Conservation (phyloP, 805 yeast genomes). For the Cyberlindnera xishuangbannaensis region DNA sequence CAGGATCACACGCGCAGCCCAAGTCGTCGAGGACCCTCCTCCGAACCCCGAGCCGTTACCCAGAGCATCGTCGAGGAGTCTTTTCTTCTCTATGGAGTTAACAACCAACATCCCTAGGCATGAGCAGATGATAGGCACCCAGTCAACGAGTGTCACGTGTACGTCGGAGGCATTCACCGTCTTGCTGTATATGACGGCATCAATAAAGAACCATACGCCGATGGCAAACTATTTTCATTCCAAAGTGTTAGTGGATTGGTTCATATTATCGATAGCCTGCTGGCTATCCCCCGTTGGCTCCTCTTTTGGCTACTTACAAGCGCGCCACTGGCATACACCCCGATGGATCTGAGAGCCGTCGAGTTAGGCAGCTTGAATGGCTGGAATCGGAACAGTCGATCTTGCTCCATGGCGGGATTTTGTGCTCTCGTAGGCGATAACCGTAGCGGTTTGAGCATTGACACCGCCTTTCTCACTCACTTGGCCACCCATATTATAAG, state of each 20-base stretch:
- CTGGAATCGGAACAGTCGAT: constrained; percentile 58
- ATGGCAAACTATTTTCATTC: constrained; percentile 66
- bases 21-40: constrained; percentile 51
- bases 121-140: constrained; percentile 91
- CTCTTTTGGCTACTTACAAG: too few species aligned
- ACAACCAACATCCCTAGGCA: constrained; percentile 81
- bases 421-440: too few species aligned
- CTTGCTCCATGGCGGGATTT: constrained; percentile 29
- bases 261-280: too few species aligned
- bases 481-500: too few species aligned
- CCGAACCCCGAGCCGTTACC: constrained; percentile 31
- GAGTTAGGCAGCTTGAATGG: constrained; percentile 66
- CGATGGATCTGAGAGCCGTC: constrained; percentile 59
- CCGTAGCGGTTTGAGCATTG: too few species aligned
- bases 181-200: constrained; percentile 81
- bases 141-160: constrained; percentile 87
- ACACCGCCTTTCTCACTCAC: too few species aligned
- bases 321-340: constrained; percentile 74
- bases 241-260: too few species aligned
- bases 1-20: constrained; percentile 90
- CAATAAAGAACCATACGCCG: constrained; percentile 87
- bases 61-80: constrained; percentile 31
- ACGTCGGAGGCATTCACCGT: constrained; percentile 80
- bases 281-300: too few species aligned
- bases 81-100: constrained; percentile 40